phyloP scores from a whole-genome alignment of 1,139 yeast species.

The Pneumocystis jirovecii region DNA sequence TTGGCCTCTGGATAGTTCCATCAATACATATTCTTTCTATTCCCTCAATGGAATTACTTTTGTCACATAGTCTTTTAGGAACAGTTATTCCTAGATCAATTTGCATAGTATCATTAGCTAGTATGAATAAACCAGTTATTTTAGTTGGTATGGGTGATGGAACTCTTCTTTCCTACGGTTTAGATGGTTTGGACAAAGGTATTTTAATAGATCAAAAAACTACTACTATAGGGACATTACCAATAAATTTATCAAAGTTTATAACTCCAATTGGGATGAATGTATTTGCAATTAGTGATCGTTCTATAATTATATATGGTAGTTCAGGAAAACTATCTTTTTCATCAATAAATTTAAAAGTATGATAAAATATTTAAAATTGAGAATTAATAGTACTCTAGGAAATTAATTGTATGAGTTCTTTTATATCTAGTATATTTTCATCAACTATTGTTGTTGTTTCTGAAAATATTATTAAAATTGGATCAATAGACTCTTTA shows the following conservation, averaged over 20 bases:
- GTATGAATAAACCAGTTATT: slow-evolving; percentile 10
- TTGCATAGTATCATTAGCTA: slow-evolving; percentile 7
- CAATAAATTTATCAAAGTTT: slow-evolving; percentile 12
- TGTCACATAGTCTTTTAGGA: not conserved
- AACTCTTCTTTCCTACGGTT: slow-evolving; percentile 9
- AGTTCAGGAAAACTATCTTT: slow-evolving; percentile 10
- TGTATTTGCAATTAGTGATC: slow-evolving; percentile 14
- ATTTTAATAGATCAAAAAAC: slow-evolving; percentile 8
- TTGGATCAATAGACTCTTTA: slow-evolving; percentile 15
- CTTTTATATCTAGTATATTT: slow-evolving; percentile 5
- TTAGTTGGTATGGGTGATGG: slow-evolving; percentile 16
- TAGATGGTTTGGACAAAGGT: slow-evolving; percentile 4
- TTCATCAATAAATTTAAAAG: slow-evolving; percentile 10
- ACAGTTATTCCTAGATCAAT: slow-evolving; percentile 13
- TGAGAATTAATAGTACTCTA: slow-evolving; percentile 1
- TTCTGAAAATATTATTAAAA: slow-evolving; percentile 10
- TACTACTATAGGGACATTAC: slow-evolving; percentile 14
- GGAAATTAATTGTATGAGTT: slow-evolving; percentile 5
- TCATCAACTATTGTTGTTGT: slow-evolving; percentile 13
- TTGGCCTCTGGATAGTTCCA: slow-evolving; percentile 7
- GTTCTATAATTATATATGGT: slow-evolving; percentile 16
- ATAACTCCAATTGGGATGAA: slow-evolving; percentile 5
- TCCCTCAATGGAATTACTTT: not conserved
- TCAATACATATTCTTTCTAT: slow-evolving; percentile 4
- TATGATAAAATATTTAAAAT: not conserved